These are phyloP conservation scores for Skeletonema grethae DNA, from an alignment of 108 stramenopile genomes.

Conservation along the genomic window DNA sequence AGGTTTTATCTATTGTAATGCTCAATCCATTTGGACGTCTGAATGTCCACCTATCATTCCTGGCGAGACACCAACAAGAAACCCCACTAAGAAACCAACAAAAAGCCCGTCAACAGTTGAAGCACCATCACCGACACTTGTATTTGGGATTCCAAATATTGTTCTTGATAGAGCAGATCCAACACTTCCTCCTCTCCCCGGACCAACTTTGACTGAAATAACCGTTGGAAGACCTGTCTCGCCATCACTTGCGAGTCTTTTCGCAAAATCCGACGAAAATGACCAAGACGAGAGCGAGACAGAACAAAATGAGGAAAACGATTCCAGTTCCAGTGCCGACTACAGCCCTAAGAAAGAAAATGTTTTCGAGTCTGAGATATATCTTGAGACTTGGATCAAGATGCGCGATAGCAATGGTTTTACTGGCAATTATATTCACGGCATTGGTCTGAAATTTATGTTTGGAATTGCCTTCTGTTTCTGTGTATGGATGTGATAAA, in stretches of 20 bases:
- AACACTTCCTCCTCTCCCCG: constrained; percentile 22
- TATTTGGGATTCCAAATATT: neutral
- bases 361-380: neutral
- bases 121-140: neutral
- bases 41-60: constrained; percentile 19
- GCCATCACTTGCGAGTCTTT: neutral
- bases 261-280: neutral
- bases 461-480: neutral
- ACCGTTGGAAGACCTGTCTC: neutral
- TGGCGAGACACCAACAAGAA: constrained; percentile 12
- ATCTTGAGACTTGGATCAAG: constrained; percentile 6
- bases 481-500: neutral
- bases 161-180: neutral
- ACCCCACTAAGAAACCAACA: constrained; percentile 8
- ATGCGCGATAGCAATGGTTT: neutral
- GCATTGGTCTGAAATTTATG: neutral
- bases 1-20: constrained; percentile 33
- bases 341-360: neutral
- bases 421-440: neutral
- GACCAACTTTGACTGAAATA: constrained; percentile 16
- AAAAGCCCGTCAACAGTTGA: neutral
- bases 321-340: neutral
- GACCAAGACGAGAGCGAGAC: neutral
- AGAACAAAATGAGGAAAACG: neutral
- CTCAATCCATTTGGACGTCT: constrained; percentile 35